These are phyloP conservation scores for Suhomyces prunicola DNA, from an alignment of 805 yeast species.

Conservation along the genomic window DNA sequence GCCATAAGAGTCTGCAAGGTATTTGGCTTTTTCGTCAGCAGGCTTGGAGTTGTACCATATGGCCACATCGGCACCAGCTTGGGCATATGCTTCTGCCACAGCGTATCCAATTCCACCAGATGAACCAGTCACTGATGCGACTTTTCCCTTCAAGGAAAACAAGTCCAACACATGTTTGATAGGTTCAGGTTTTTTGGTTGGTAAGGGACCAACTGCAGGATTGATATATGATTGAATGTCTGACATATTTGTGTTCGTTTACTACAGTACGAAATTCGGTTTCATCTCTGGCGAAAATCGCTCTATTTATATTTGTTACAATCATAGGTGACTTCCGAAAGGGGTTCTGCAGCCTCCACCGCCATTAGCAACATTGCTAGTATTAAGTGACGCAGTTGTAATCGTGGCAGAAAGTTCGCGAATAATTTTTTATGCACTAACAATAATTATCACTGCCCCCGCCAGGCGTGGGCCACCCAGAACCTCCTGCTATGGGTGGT, in stretches of 20 bases:
- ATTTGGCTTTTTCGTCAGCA: conserved; percentile 56
- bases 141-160: conserved; percentile 77
- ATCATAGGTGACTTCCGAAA: not conserved
- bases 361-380: conserved; percentile 1
- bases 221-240: conserved; percentile 18
- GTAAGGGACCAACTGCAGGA: conserved; percentile 48
- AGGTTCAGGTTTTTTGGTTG: conserved; percentile 51
- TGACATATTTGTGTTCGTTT: not conserved
- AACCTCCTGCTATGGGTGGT: not conserved
- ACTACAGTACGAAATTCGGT: not conserved
- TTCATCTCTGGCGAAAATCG: not conserved
- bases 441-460: not conserved
- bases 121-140: conserved; percentile 83
- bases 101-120: conserved; percentile 81
- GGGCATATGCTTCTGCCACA: conserved; percentile 78
- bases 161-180: conserved; percentile 57
- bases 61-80: conserved; percentile 84
- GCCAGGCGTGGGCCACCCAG: not conserved
- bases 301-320: not conserved
- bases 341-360: not conserved
- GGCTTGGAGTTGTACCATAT: conserved; percentile 60
- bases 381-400: not conserved
- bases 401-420: not conserved
- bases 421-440: not conserved
- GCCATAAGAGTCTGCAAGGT: conserved; percentile 53